Evolutionary conservation across 2,329 filamentous ascomycete genomes (phyloP).

Genomic region (Cyphellophora europaea): DNA sequence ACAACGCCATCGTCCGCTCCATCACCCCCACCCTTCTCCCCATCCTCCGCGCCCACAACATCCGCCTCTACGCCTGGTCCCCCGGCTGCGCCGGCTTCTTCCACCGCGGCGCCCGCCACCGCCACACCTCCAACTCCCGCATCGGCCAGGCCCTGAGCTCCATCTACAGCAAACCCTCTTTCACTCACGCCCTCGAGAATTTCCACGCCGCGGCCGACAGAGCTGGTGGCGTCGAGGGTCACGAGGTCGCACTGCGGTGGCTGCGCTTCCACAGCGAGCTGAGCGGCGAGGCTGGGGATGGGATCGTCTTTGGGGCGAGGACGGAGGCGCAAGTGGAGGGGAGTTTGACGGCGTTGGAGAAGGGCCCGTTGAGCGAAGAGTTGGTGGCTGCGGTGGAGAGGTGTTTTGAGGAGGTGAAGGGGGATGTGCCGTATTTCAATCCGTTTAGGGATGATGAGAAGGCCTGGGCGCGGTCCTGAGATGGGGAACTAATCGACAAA

Average conservation of each 20-base stretch:
- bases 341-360: slow-evolving; percentile 19
- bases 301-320: slow-evolving; percentile 27
- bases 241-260: slow-evolving; percentile 30
- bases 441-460: too few species aligned
- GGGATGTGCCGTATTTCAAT: slow-evolving; percentile 21
- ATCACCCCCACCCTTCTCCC: slow-evolving; percentile 27
- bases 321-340: slow-evolving; percentile 23
- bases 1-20: slow-evolving; percentile 28
- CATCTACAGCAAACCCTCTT: slow-evolving; percentile 16
- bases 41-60: slow-evolving; percentile 24
- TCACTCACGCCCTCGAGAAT: slow-evolving; percentile 22
- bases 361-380: slow-evolving; percentile 24
- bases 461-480: too few species aligned
- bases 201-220: slow-evolving; percentile 22
- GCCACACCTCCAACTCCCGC: slow-evolving; percentile 23
- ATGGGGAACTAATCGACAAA: too few species aligned
- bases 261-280: slow-evolving; percentile 24
- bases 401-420: slow-evolving; percentile 22
- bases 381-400: slow-evolving; percentile 18
- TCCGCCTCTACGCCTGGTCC: slow-evolving; percentile 21
- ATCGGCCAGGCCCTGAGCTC: slow-evolving; percentile 14
- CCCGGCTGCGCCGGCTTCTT: slow-evolving; percentile 28
- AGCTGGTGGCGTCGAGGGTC: slow-evolving; percentile 19
- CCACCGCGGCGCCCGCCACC: slow-evolving; percentile 23
- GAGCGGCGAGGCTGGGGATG: slow-evolving; percentile 20